Base-by-base conservation (phyloP, 1,284 basidiomycete genomes). In the Trichosporon faecale region DNA sequence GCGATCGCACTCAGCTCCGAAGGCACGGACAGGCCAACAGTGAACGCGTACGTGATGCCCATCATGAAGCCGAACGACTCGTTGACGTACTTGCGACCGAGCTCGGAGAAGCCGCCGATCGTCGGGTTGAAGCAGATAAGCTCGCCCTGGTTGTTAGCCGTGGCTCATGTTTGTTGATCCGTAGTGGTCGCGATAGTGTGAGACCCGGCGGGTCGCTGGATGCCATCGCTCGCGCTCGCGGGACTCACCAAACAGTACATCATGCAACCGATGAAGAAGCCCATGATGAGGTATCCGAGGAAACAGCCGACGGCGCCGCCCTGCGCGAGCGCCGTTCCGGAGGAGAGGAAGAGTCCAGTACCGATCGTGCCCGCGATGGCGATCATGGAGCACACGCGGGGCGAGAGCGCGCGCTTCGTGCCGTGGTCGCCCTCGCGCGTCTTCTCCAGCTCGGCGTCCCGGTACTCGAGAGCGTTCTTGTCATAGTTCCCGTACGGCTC, bases 1-100 rank as follows among this genome's bases (percentile, higher is more conserved):
- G 88, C 86, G 6, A 91, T 89, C 1, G 92, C 91, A 1, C 89
- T 89, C 68, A 94, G 86, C 82, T 95, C 93, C 35, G 89, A 88
- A 12, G 74, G 70, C 49, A 76, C 57, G 11, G 71, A 68, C 27
- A 76, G 68, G 25, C 69, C 66, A 64, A 73, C 71, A 49, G 71
- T 74, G 71, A 76, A 67, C 12, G 63, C 70, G 57, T 67, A 66
- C 23, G 60, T 68, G 67, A 75, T 60, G 64, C 74, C 74, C 67
- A 72, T 72, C 67, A 69, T 69, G 66, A 74, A 73, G 8, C 75
- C 75, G 33, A 71, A 66, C 8, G 69, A 69, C 14, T 67, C 68
- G 68, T 69, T 70, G 55, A 75, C 69, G 65, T 76, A 76, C 25
- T 69, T 66, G 65, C 61, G 65, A 33, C 73, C 72, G 70, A 76